Conservation (phyloP, 1,284 basidiomycete genomes). For the Heterobasidion occidentale region DNA sequence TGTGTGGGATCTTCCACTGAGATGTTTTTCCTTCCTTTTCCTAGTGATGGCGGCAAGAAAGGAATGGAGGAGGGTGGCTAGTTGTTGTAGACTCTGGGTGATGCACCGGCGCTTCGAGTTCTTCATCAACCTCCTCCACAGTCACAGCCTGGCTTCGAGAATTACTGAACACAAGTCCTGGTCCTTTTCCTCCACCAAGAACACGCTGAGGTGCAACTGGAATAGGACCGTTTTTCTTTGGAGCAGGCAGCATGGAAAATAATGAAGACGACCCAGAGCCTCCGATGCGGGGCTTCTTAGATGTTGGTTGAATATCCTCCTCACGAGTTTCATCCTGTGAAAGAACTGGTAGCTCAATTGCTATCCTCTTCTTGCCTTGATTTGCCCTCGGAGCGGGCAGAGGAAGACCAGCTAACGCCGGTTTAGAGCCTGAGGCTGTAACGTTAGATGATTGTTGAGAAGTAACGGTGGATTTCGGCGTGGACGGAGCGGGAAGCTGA, state of each 20-base stretch:
- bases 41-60: conserved; percentile 51
- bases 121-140: conserved; percentile 10
- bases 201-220: conserved; percentile 38
- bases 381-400: conserved; percentile 28
- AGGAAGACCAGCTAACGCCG: conserved; percentile 13
- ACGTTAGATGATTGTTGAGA: conserved; percentile 23
- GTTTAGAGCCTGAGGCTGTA: conserved; percentile 10
- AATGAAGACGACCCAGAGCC: conserved; percentile 43
- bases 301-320: conserved; percentile 34
- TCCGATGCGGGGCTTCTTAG: conserved; percentile 50
- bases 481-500: conserved; percentile 14
- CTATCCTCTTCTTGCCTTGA: conserved; percentile 56
- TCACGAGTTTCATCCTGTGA: conserved; percentile 32
- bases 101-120: conserved; percentile 1
- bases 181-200: conserved; percentile 55
- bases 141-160: conserved; percentile 14
- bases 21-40: conserved; percentile 51
- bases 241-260: conserved; percentile 68
- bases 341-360: conserved; percentile 57
- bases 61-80: conserved; percentile 21
- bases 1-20: conserved; percentile 42
- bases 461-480: not conserved
- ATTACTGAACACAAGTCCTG: conserved; percentile 50
- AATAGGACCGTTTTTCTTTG: conserved; percentile 49
- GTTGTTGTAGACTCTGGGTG: not conserved